phyloP scores from a whole-genome alignment of 805 yeast genomes.

The Ogataea pini region DNA sequence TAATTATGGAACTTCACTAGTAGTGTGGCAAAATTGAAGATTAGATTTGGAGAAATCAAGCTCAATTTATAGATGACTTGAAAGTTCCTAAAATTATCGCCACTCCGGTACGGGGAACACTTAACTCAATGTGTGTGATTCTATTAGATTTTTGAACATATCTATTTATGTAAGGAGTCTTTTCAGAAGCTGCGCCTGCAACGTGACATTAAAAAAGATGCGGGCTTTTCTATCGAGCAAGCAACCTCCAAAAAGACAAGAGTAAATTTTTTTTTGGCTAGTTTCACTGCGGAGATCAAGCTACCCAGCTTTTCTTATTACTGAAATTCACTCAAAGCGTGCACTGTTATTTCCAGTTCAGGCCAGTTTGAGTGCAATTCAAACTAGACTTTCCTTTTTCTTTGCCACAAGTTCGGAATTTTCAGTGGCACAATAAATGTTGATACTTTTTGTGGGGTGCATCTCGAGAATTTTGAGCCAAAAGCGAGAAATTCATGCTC shows the following conservation, averaged over 20 bases:
- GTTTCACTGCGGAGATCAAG: background rate
- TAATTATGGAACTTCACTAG: background rate
- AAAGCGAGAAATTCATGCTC: background rate
- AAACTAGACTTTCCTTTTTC: slow-evolving; percentile 1
- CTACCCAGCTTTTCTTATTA: background rate
- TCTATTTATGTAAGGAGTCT: background rate
- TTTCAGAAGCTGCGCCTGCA: background rate
- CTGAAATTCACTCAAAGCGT: background rate
- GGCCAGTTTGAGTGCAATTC: background rate
- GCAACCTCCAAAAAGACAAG: background rate
- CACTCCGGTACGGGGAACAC: background rate
- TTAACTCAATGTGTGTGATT: slow-evolving; percentile 1
- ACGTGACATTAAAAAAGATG: background rate
- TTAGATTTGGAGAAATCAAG: background rate
- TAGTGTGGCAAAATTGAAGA: background rate
- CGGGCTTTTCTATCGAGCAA: slow-evolving; percentile 5
- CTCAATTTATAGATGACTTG: slow-evolving; percentile 1
- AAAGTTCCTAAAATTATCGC: background rate
- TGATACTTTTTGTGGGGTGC: background rate
- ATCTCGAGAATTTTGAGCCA: background rate
- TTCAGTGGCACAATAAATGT: background rate
- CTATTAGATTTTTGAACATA: background rate
- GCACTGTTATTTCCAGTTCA: background rate
- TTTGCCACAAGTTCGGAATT: background rate
- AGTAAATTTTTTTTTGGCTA: background rate